These are phyloP conservation scores for Naganishia onofrii DNA, from an alignment of 768 basidiomycete species.

Conservation along the genomic window DNA sequence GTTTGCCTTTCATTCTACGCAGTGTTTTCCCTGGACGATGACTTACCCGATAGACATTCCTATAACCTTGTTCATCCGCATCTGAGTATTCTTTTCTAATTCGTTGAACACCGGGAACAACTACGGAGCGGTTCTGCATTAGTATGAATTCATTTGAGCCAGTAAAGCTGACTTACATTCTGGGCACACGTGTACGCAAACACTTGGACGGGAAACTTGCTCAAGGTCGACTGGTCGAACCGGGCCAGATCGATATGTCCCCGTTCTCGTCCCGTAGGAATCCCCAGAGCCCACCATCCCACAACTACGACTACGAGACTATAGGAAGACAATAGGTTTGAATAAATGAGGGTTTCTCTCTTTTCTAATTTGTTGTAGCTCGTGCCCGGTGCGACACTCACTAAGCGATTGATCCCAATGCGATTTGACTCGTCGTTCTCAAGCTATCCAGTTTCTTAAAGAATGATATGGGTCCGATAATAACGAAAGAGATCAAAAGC, in stretches of 20 bases:
- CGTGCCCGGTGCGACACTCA: slow-evolving; percentile 37
- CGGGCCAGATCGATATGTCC: slow-evolving; percentile 45
- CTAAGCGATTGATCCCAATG: slow-evolving; percentile 82
- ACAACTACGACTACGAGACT: slow-evolving; percentile 50
- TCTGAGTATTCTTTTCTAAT: slow-evolving; percentile 72
- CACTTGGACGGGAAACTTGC: slow-evolving; percentile 75
- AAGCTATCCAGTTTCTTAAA: slow-evolving; percentile 78
- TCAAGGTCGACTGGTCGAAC: slow-evolving; percentile 45
- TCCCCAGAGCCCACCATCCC: slow-evolving; percentile 48
- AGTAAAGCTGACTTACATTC: slow-evolving; percentile 62
- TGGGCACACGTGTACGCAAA: slow-evolving; percentile 66
- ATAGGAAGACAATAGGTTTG: background rate
- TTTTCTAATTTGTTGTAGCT: too few species aligned
- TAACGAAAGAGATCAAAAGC: slow-evolving; percentile 72
- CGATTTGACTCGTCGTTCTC: slow-evolving; percentile 85
- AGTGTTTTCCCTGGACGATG: background rate
- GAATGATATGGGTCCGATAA: slow-evolving; percentile 74
- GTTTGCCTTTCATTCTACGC: background rate
- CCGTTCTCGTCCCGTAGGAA: slow-evolving; percentile 32
- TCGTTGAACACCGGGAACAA: slow-evolving; percentile 94
- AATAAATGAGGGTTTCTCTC: too few species aligned
- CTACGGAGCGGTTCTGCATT: slow-evolving; percentile 53
- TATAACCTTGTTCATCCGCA: slow-evolving; percentile 81
- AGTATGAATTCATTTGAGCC: background rate
- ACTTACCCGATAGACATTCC: slow-evolving; percentile 71